phyloP scores from a whole-genome alignment of 306 rosid genomes.

The Quercus mongolica region DNA sequence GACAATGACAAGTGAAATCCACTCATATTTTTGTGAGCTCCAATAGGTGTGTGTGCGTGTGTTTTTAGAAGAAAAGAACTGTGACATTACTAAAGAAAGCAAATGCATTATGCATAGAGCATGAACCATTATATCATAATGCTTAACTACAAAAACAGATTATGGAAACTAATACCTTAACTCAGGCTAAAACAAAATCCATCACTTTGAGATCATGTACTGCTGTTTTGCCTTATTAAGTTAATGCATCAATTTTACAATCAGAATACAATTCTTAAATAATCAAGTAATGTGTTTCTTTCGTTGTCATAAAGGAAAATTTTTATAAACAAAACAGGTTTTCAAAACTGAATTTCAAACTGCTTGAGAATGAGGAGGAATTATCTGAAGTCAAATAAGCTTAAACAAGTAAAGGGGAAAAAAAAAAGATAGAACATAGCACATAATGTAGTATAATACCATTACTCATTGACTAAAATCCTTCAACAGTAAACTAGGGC shows the following conservation, averaged over 20 bases:
- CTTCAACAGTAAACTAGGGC: background rate
- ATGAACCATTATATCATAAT: background rate
- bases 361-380: background rate
- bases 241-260: background rate
- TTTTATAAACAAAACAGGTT: background rate
- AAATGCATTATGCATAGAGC: background rate
- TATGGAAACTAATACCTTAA: background rate
- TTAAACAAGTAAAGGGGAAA: background rate
- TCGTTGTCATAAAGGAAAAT: background rate
- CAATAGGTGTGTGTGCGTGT: background rate
- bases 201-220: background rate
- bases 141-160: background rate
- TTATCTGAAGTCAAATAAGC: background rate
- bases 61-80: background rate
- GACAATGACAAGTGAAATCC: slow-evolving; percentile 17
- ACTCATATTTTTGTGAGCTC: background rate
- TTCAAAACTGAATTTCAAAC: background rate
- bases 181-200: background rate
- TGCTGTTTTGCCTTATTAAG: background rate
- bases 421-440: background rate
- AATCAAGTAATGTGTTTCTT: background rate
- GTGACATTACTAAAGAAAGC: background rate
- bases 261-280: background rate
- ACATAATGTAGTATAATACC: background rate
- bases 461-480: background rate